Evolutionary conservation across 148 eudicot genomes (phyloP), one percentile per base, ranked within the genome.

Genomic region (Amaranthus palmeri): DNA sequence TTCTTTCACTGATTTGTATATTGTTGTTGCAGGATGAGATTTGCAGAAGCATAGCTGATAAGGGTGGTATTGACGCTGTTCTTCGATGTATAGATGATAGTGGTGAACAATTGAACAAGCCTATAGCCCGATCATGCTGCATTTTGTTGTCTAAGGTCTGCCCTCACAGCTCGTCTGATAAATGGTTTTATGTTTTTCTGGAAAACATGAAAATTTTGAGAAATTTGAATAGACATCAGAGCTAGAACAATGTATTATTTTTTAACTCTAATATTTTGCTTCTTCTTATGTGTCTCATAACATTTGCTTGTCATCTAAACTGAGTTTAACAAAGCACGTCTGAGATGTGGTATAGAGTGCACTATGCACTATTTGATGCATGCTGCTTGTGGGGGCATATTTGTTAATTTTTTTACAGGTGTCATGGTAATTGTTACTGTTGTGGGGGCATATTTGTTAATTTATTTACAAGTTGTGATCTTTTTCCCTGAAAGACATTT

Each of bases 21-120:
- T 43, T 69, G 50, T 78, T 62, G 48, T 64, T 86, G 74, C 87
- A 95, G 99, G 99, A 95, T 82, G 99, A 95, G 70, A 92, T 95
- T 79, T 95, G 97, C 81, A 86, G 90, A 81, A 86, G 88, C 60
- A 72, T 90, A 65, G 93, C 99, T 71, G 86, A 85, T 36, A 84
- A 61, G 82, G 96, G 97, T 68, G 99, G 97, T 77, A 81, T 95
- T 77, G 97, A 90, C 83, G 86, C 86, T 65, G 76, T 90, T 85
- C 84, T 95, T 70, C 70, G 46, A 64, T 89, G 93, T 75, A 83
- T 92, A 77, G 92, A 90, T 77, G 90, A 90, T 67, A 86, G 93
- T 70, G 93, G 92, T 80, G 85, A 83, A 74, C 93, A 90, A 78
- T 77, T 85, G 49, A 90, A 86, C 76, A 75, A 79, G 69, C 75